Evolutionary conservation across 352 stramenopile genomes (phyloP).

Genomic region (Phytophthora pseudosyringae): DNA sequence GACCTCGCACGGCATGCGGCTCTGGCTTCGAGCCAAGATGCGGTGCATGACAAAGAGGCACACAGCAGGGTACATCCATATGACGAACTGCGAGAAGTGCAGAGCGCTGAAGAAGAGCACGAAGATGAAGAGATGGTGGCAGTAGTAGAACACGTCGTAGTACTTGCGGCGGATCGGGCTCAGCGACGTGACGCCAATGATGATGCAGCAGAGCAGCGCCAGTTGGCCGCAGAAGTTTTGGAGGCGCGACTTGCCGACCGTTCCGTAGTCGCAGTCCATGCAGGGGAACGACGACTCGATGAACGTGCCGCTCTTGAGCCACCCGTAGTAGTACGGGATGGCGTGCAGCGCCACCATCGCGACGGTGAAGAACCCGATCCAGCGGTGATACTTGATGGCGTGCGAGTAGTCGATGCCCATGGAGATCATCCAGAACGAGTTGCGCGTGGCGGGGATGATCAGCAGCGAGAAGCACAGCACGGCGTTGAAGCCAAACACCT

Average conservation of each 20-base stretch:
- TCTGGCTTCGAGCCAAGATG: conserved; percentile 75
- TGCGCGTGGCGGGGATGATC: conserved; percentile 67
- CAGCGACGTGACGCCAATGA: conserved; percentile 83
- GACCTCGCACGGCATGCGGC: conserved; percentile 74
- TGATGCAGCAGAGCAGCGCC: conserved; percentile 67
- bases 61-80: conserved; percentile 84
- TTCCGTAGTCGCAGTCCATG: conserved; percentile 72
- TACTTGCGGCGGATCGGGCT: conserved; percentile 69
- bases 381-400: conserved; percentile 89
- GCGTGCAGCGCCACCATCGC: conserved; percentile 67
- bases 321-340: conserved; percentile 77
- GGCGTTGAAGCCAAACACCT: conserved; percentile 79
- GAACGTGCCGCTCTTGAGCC: conserved; percentile 64
- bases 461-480: conserved; percentile 71
- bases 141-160: conserved; percentile 91
- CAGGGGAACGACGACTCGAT: conserved; percentile 67
- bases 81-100: conserved; percentile 84
- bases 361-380: conserved; percentile 81
- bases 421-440: conserved; percentile 87
- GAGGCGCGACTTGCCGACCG: conserved; percentile 64
- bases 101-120: conserved; percentile 70
- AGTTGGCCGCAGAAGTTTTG: conserved; percentile 83
- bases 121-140: conserved; percentile 88
- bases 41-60: conserved; percentile 86
- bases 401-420: conserved; percentile 89